These are phyloP conservation scores for Populus alba DNA, from an alignment of 345 rosid species.

Conservation along the genomic window DNA sequence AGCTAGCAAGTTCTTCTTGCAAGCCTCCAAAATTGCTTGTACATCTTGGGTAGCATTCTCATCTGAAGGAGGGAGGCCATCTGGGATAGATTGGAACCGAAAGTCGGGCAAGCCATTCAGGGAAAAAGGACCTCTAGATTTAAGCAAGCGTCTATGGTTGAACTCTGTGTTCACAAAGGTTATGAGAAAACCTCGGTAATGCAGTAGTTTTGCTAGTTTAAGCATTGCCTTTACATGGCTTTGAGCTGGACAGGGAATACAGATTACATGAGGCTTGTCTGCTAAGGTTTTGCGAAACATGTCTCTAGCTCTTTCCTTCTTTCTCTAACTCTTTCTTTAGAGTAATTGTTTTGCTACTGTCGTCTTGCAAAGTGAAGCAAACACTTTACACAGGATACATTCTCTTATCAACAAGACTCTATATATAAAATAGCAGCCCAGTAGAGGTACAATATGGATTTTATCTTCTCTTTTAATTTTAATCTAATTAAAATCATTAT, in stretches of 20 bases:
- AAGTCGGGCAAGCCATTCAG: not conserved
- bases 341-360: too few relatives aligned
- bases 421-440: too few relatives aligned
- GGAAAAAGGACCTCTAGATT: not conserved
- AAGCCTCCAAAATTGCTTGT: not conserved
- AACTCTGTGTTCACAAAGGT: slow-evolving; percentile 8
- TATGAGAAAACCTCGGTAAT: not conserved
- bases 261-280: not conserved
- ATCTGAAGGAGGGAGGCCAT: not conserved
- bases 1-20: not conserved
- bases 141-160: not conserved
- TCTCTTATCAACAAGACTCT: too few relatives aligned
- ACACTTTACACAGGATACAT: too few relatives aligned
- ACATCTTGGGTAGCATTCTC: not conserved
- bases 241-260: not conserved
- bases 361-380: too few relatives aligned
- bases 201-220: slow-evolving; percentile 13
- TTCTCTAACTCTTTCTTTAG: too few relatives aligned
- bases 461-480: too few relatives aligned
- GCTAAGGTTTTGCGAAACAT: not conserved
- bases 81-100: not conserved
- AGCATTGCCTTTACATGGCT: slow-evolving; percentile 14
- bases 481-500: too few relatives aligned
- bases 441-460: too few relatives aligned
- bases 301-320: too few relatives aligned